Percentiles rank a stretch among this genome's conserved stretches.
phyloP scores from a whole-genome alignment of 2,329 filamentous ascomycete genomes.

The Paracorniculantispora psalliotae region DNA sequence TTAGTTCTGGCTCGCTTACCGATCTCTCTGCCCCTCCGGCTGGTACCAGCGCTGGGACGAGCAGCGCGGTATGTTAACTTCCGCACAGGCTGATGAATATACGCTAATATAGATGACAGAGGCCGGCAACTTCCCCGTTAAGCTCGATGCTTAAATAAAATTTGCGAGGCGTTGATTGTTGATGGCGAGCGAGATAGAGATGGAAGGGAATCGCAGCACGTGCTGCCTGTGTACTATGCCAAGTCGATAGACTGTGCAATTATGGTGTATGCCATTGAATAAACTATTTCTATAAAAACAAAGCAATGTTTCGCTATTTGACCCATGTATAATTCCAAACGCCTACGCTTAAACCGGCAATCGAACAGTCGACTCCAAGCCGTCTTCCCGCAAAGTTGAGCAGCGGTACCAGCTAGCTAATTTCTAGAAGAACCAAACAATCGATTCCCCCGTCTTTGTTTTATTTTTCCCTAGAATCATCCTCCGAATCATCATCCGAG shows the following conservation, averaged over 20 bases:
- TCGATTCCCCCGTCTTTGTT: not conserved
- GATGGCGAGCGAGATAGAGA: conserved; percentile 23
- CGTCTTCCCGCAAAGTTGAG: not conserved
- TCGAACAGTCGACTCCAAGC: not conserved
- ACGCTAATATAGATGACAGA: conserved; percentile 42
- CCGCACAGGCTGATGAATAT: conserved; percentile 4
- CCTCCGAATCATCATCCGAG: conserved; percentile 55
- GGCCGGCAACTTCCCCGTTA: conserved; percentile 63
- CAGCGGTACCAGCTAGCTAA: not conserved
- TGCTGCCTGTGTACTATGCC: conserved; percentile 35
- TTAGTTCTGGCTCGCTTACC: conserved; percentile 94
- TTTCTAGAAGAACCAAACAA: not conserved
- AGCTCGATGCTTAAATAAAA: conserved; percentile 52
- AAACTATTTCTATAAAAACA: not conserved
- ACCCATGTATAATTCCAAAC: not conserved
- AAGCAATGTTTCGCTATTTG: conserved; percentile 9
- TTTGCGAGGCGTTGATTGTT: conserved; percentile 14
- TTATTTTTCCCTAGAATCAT: conserved; percentile 15
- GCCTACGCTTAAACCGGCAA: not conserved
- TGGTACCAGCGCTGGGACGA: conserved; percentile 97
- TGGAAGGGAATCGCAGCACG: conserved; percentile 23
- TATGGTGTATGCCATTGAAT: conserved; percentile 13
- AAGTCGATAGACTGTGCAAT: conserved; percentile 26
- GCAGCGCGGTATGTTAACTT: conserved; percentile 75
- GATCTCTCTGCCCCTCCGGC: conserved; percentile 91